Evolutionary conservation across 2,329 filamentous ascomycete genomes (phyloP).

Genomic region (Didymellaceae sp.): DNA sequence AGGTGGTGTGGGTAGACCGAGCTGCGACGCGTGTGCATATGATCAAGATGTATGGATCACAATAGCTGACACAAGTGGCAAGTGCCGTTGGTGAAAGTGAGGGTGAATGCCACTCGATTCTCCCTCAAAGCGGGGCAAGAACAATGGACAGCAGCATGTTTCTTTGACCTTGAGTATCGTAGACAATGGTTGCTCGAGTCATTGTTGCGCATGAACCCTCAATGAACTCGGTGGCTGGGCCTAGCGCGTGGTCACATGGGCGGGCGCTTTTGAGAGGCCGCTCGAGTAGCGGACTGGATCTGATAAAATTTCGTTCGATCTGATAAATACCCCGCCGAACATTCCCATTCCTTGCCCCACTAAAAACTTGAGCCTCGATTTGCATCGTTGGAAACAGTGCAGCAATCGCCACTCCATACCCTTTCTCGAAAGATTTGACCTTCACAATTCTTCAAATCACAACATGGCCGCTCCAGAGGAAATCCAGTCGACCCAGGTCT

Average conservation of each 20-base stretch:
- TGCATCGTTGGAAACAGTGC: conserved; percentile 7
- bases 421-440: neutral
- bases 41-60: neutral
- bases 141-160: conserved; percentile 1
- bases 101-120: conserved; percentile 16
- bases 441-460: neutral
- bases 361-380: conserved; percentile 33
- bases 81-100: conserved; percentile 26
- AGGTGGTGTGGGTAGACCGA: neutral
- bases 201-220: conserved; percentile 25
- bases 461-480: conserved; percentile 37
- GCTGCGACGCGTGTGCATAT: neutral
- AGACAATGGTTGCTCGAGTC: conserved; percentile 26
- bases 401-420: conserved; percentile 8
- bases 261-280: neutral
- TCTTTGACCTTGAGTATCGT: conserved; percentile 18
- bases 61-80: conserved; percentile 1
- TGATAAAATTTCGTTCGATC: conserved; percentile 27
- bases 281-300: neutral
- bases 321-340: conserved; percentile 27
- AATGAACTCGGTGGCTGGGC: conserved; percentile 20
- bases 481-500: conserved; percentile 56
- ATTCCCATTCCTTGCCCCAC: too few relatives aligned
- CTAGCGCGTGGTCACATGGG: conserved; percentile 21
- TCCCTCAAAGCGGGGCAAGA: conserved; percentile 11